Evolutionary conservation across 345 rosid genomes (phyloP).

Genomic region (Salix koriyanagi): DNA sequence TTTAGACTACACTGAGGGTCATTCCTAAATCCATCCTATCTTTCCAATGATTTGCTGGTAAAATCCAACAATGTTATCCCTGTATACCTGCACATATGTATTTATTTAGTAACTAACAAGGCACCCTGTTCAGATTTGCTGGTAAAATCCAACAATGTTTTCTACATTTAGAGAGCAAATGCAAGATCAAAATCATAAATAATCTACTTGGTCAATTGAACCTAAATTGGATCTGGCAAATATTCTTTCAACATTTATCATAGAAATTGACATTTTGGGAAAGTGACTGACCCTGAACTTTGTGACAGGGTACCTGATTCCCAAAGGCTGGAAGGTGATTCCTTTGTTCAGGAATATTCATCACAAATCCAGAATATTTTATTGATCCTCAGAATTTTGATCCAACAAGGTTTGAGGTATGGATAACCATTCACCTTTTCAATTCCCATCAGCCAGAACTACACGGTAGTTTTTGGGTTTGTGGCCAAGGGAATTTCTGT

Average conservation of each 20-base stretch:
- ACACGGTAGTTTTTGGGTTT: neutral
- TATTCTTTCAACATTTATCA: neutral
- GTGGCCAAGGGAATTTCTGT: neutral
- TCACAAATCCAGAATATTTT: slow-evolving; percentile 57
- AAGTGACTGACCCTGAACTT: slow-evolving; percentile 2
- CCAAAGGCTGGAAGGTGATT: slow-evolving; percentile 84
- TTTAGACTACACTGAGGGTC: too few relatives aligned
- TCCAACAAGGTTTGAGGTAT: slow-evolving; percentile 73
- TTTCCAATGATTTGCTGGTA: neutral
- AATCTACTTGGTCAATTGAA: neutral
- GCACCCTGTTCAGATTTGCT: neutral
- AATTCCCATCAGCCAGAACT: neutral
- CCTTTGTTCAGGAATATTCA: slow-evolving; percentile 76
- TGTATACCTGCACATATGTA: neutral
- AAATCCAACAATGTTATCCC: neutral
- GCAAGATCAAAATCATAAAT: neutral
- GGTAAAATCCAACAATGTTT: neutral
- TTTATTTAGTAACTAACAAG: neutral
- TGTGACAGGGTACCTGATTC: slow-evolving; percentile 60
- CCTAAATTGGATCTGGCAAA: neutral
- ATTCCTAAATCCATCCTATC: too few relatives aligned
- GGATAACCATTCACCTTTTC: neutral
- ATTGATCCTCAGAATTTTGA: slow-evolving; percentile 60
- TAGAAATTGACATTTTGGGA: slow-evolving; percentile 9
- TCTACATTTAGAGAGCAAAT: neutral